Percentiles rank a stretch among this genome's conserved stretches.
Conservation (phyloP, 2,329 filamentous ascomycete species). For the Dichotomopilus funicola region DNA sequence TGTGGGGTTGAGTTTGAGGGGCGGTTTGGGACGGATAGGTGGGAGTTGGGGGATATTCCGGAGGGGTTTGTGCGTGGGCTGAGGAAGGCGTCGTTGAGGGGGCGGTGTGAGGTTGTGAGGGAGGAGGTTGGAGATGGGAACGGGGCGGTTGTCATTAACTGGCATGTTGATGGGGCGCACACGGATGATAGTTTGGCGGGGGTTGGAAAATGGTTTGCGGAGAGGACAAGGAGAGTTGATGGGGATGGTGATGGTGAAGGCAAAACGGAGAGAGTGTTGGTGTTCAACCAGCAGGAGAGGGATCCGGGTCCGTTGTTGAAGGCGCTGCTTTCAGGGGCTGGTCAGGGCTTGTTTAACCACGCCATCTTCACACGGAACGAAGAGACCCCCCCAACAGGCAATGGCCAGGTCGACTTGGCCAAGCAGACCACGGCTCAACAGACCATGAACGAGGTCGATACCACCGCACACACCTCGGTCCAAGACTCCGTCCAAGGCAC, state of each 20-base stretch:
- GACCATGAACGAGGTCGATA: constrained; percentile 19
- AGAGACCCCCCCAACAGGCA: constrained; percentile 35
- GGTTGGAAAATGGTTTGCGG: constrained; percentile 70
- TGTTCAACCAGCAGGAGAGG: constrained; percentile 92
- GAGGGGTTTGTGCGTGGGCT: constrained; percentile 58
- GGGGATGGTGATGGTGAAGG: neutral
- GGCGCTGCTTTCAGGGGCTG: constrained; percentile 54
- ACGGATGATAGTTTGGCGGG: constrained; percentile 76
- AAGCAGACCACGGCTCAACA: constrained; percentile 50
- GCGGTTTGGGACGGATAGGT: constrained; percentile 17
- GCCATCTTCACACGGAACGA: constrained; percentile 79
- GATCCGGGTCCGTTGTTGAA: constrained; percentile 62
- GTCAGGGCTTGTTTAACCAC: constrained; percentile 51
- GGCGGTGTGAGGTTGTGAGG: constrained; percentile 61
- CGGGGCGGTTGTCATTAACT: constrained; percentile 43
- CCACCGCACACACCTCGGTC: constrained; percentile 1
- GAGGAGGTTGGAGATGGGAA: constrained; percentile 37
- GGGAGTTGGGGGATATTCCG: constrained; percentile 33
- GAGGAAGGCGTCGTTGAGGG: constrained; percentile 60
- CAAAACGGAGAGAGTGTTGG: constrained; percentile 45
- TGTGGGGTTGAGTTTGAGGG: constrained; percentile 16
- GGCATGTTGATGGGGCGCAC: constrained; percentile 85
- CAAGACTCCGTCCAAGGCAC: constrained; percentile 8
- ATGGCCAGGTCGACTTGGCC: constrained; percentile 42
- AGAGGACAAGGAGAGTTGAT: constrained; percentile 22